Percentiles rank a stretch among this genome's conserved stretches.
phyloP scores from a whole-genome alignment of 176 grass and related monocot genomes.

The Bolboschoenus planiculmis region DNA sequence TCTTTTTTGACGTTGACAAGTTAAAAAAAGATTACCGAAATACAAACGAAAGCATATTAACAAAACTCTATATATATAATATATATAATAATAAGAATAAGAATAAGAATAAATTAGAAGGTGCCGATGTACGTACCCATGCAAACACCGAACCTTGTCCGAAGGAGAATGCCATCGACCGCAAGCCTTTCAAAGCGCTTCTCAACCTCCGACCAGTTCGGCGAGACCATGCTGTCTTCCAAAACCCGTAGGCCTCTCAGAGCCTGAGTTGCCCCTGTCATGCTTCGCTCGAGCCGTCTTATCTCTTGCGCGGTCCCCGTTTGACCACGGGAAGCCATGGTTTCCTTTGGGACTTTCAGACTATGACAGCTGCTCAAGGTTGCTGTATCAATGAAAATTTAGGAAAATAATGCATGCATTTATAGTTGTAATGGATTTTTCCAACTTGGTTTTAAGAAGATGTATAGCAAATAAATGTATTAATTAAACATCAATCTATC shows the following conservation, averaged over 20 bases:
- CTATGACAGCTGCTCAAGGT: too few relatives aligned
- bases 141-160: conserved; percentile 68
- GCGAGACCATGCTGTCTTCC: conserved; percentile 36
- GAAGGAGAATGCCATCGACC: conserved; percentile 66
- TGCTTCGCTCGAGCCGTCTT: conserved; percentile 50
- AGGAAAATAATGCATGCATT: neutral
- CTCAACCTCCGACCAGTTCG: conserved; percentile 64
- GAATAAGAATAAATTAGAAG: too few relatives aligned
- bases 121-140: conserved; percentile 28
- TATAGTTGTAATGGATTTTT: neutral
- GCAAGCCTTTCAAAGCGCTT: conserved; percentile 54
- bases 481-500: too few relatives aligned
- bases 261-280: conserved; percentile 37
- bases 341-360: too few relatives aligned
- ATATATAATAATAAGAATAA: too few relatives aligned
- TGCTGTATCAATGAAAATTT: neutral
- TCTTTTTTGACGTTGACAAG: too few relatives aligned
- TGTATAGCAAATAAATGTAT: too few relatives aligned
- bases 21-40: too few relatives aligned
- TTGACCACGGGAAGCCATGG: neutral
- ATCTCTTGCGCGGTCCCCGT: neutral
- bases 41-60: too few relatives aligned
- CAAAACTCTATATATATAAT: too few relatives aligned
- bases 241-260: conserved; percentile 72
- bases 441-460: neutral